Conservation (phyloP, 2,329 filamentous ascomycete genomes). For the Verticillium klebahnii region DNA sequence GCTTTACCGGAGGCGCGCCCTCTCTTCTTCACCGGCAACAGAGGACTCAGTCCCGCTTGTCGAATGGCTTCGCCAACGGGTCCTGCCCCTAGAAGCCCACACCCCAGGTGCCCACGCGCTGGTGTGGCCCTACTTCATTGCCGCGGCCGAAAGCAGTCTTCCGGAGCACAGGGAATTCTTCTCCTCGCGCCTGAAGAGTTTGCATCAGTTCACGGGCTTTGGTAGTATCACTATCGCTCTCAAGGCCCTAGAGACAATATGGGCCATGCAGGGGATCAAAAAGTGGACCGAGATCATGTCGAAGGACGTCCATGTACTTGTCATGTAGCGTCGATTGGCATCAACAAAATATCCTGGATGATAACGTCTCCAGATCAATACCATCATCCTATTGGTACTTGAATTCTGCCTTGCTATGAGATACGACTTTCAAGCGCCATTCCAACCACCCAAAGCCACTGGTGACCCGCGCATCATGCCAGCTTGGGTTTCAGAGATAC, state of each 20-base stretch:
- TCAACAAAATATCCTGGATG: not conserved
- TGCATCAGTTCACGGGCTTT: constrained; percentile 28
- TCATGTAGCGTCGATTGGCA: constrained; percentile 16
- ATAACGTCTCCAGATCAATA: too few relatives aligned
- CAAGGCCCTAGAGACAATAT: constrained; percentile 25
- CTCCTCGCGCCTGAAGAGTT: constrained; percentile 17
- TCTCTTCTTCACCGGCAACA: not conserved
- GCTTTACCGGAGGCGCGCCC: constrained; percentile 19
- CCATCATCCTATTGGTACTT: too few relatives aligned
- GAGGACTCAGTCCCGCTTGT: constrained; percentile 21
- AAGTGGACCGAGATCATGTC: constrained; percentile 24
- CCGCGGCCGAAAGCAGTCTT: constrained; percentile 29
- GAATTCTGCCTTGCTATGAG: too few relatives aligned
- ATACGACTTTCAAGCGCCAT: too few relatives aligned
- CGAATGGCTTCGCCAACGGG: constrained; percentile 24
- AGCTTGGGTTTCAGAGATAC: not conserved
- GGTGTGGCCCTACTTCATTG: constrained; percentile 36
- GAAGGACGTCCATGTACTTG: constrained; percentile 20
- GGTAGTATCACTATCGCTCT: constrained; percentile 31
- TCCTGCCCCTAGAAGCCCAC: constrained; percentile 19
- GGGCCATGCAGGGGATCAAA: constrained; percentile 19
- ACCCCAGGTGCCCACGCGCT: constrained; percentile 30
- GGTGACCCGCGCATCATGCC: not conserved
- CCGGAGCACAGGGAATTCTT: constrained; percentile 31
- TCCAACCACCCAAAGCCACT: too few relatives aligned